phyloP scores from a whole-genome alignment of 352 stramenopile genomes.

The Phytophthora syringae region DNA sequence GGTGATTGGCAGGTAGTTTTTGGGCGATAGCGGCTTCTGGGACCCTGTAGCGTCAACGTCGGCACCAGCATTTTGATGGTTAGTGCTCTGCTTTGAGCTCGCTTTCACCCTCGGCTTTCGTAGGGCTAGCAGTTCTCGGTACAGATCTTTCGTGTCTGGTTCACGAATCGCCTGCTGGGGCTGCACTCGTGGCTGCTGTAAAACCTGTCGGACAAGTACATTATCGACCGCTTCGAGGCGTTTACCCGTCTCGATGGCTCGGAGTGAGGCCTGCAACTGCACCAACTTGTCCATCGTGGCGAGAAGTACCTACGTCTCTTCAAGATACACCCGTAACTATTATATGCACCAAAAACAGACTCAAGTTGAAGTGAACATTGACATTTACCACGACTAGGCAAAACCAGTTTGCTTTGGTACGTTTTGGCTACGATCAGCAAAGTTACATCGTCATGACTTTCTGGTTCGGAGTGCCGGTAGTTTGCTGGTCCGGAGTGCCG shows the following conservation, averaged over 20 bases:
- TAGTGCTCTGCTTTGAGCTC: slow-evolving; percentile 14
- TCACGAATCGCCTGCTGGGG: not conserved
- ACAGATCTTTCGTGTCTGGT: slow-evolving; percentile 44
- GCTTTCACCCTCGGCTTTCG: slow-evolving; percentile 26
- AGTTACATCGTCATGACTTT: not conserved
- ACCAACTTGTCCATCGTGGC: slow-evolving; percentile 35
- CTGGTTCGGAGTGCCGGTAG: no score
- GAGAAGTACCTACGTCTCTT: slow-evolving; percentile 7
- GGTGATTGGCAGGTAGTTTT: slow-evolving; percentile 9
- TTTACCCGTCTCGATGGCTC: slow-evolving; percentile 60
- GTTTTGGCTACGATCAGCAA: not conserved
- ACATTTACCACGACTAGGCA: slow-evolving; percentile 9
- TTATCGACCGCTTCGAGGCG: slow-evolving; percentile 54
- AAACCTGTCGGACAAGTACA: slow-evolving; percentile 57
- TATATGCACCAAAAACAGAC: slow-evolving; percentile 8
- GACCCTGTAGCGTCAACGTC: not conserved
- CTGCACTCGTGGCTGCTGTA: slow-evolving; percentile 34
- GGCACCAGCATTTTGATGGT: no score
- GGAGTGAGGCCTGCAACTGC: slow-evolving; percentile 57
- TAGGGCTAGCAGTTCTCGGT: slow-evolving; percentile 49
- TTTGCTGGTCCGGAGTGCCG: no score
- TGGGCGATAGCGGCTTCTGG: slow-evolving; percentile 1
- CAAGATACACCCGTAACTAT: slow-evolving; percentile 3
- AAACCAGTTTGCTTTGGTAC: not conserved
- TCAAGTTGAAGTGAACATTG: slow-evolving; percentile 8